phyloP scores from a whole-genome alignment of 345 rosid genomes.

The Triadica sebifera region DNA sequence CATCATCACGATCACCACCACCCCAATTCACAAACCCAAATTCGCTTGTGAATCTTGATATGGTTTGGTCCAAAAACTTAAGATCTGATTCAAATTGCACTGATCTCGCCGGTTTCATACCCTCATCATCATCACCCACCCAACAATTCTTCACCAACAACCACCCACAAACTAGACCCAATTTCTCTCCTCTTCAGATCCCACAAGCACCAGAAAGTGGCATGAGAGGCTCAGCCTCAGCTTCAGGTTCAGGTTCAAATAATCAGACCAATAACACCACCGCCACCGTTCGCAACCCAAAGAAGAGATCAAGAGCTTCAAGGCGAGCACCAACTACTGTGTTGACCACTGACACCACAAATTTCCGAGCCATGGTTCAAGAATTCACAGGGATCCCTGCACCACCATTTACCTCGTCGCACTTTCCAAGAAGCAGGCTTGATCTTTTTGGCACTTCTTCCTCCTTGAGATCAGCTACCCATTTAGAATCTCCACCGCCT shows the following conservation, averaged over 20 bases:
- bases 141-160: constrained; percentile 29
- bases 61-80: constrained; percentile 48
- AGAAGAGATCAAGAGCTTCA: constrained; percentile 88
- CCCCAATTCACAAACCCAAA: constrained; percentile 29
- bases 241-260: constrained; percentile 24
- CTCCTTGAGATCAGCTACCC: constrained; percentile 32
- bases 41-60: constrained; percentile 47
- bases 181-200: constrained; percentile 16
- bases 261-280: constrained; percentile 30
- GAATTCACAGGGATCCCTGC: constrained; percentile 96
- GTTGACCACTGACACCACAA: constrained; percentile 79
- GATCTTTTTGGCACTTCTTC: constrained; percentile 63
- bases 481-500: constrained; percentile 41
- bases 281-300: constrained; percentile 52
- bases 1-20: constrained; percentile 24
- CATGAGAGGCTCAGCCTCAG: neutral
- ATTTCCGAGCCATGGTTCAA: constrained; percentile 97
- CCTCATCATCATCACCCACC: constrained; percentile 43
- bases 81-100: constrained; percentile 52
- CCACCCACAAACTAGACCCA: constrained; percentile 23
- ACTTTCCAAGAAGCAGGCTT: constrained; percentile 59
- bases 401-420: constrained; percentile 68
- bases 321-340: constrained; percentile 95
- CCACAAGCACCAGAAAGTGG: constrained; percentile 17
- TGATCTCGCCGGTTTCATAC: constrained; percentile 45